Base-by-base conservation (phyloP, 345 rosid species). In the Geranium brycei region DNA sequence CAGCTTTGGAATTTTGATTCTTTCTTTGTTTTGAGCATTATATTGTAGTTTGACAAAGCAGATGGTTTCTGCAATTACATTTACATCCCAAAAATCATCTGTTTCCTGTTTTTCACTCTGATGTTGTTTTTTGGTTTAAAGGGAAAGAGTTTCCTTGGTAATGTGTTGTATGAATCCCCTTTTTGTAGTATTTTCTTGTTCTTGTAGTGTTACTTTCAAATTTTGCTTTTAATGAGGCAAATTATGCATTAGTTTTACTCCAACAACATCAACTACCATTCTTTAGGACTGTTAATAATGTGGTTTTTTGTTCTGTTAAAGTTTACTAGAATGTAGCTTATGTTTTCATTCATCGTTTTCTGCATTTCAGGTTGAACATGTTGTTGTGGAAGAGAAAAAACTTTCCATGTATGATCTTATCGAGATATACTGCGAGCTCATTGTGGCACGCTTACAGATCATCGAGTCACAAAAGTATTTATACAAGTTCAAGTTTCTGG, bases 391-490 rank as follows among this genome's bases (percentile, higher is more conserved):
- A 82, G 88, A 88, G 73, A 91, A 88, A 81, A 82, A 80, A 7
- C 68, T 86, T 68, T 89, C 85, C 2, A 95, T 87, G 17, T 89
- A 85, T 78, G 86, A 84, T 55, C 87, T 87, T 58, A 76, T 91
- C 66, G 78, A 82, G 73, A 80, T 91, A 73, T 88, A 86, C 69
- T 82, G 93, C 51, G 91, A 91, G 64, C 83, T 87, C 59, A 66
- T 91, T 40, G 85, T 75, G n/a, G 84, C 84, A 19, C 89, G 96
- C 55, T 73, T 91, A 77, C 82, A 84, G 5, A 82, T 85, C 4
- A 77, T 91, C 17, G 95, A 88, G 53, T 83, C 96, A 0, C 96
- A 91, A 28, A 84, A 84, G 95, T 84, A 78, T 31, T 91, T 68
- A 1, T 23, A 18, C 28, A 7, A 58, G 4, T 15, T 4, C 10